These are phyloP conservation scores for Nannizzia gypsea DNA, from an alignment of 2,329 filamentous ascomycete genomes.

Conservation along the genomic window DNA sequence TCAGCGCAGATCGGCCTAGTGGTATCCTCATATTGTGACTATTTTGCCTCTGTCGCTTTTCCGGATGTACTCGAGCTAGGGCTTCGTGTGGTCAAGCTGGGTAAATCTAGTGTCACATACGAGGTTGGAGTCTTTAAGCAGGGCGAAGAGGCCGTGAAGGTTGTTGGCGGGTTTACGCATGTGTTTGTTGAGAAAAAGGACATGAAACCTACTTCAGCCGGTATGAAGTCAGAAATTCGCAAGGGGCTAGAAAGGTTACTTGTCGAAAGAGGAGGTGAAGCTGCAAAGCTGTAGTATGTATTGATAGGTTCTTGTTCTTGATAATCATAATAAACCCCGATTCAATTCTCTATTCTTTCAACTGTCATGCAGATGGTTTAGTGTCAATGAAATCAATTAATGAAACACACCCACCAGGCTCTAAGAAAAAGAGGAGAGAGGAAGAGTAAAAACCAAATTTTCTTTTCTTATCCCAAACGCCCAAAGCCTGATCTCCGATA, in stretches of 20 bases:
- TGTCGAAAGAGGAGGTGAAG: slow-evolving; percentile 17
- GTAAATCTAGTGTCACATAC: slow-evolving; percentile 77
- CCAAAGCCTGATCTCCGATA: slow-evolving; percentile 5
- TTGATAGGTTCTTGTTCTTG: too few relatives aligned
- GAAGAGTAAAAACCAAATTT: background rate
- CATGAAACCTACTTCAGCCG: slow-evolving; percentile 40
- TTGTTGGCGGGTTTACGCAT: slow-evolving; percentile 76
- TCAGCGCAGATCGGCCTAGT: slow-evolving; percentile 66
- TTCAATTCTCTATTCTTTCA: background rate
- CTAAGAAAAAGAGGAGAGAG: background rate
- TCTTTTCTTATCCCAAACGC: slow-evolving; percentile 3
- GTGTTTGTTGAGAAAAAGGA: slow-evolving; percentile 69
- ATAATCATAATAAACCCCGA: background rate
- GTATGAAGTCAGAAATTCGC: slow-evolving; percentile 31
- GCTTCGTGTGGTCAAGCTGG: slow-evolving; percentile 70
- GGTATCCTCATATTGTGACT: slow-evolving; percentile 75
- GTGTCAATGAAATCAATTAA: background rate
- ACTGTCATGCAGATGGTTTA: background rate
- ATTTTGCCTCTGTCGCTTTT: slow-evolving; percentile 69
- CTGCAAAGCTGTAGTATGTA: background rate
- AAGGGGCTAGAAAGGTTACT: slow-evolving; percentile 48
- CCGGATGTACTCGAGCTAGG: slow-evolving; percentile 72
- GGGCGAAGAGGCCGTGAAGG: slow-evolving; percentile 60
- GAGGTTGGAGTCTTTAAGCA: slow-evolving; percentile 78
- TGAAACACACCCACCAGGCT: background rate